A percentile compares a stretch with the other conserved stretches of the same genome.
Evolutionary conservation across 1,284 basidiomycete genomes (phyloP).

Genomic region (Paramarasmius palmivorus): DNA sequence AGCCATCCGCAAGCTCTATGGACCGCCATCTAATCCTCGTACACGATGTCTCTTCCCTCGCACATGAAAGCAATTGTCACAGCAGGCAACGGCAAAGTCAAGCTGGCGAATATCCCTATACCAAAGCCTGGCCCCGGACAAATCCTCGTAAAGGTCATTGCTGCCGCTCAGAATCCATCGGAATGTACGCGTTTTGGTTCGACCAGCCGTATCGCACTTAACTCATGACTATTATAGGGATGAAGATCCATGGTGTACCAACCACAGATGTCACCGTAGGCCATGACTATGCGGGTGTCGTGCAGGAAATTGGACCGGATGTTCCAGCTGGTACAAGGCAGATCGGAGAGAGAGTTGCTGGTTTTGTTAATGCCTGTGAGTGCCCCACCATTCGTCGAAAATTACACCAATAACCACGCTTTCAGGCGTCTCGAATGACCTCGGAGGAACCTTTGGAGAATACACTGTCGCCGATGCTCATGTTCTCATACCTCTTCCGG

Average conservation of each 20-base stretch:
- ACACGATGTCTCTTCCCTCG: background rate
- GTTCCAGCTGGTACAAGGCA: conserved; percentile 10
- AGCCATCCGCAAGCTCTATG: too few species aligned
- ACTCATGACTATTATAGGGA: too few species aligned
- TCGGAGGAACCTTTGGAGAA: conserved; percentile 20
- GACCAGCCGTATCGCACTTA: too few species aligned
- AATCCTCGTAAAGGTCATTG: conserved; percentile 14
- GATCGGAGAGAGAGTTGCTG: conserved; percentile 14
- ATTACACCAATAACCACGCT: background rate
- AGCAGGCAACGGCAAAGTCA: conserved; percentile 6
- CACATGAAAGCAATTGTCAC: conserved; percentile 16
- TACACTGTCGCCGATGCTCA: conserved; percentile 26
- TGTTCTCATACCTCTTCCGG: conserved; percentile 28
- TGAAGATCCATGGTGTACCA: conserved; percentile 2
- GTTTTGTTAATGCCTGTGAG: conserved; percentile 11
- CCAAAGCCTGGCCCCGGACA: conserved; percentile 14
- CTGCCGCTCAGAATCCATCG: conserved; percentile 16
- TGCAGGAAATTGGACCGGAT: conserved; percentile 12
- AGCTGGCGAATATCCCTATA: conserved; percentile 3
- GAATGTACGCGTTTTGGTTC: conserved; percentile 8
- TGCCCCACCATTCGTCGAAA: background rate
- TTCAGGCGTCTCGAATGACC: conserved; percentile 4
- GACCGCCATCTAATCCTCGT: too few species aligned
- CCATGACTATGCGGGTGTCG: conserved; percentile 16
- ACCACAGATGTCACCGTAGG: conserved; percentile 5